Base-by-base conservation (phyloP, 2,329 filamentous ascomycete species). In the Helotiales sp. region DNA sequence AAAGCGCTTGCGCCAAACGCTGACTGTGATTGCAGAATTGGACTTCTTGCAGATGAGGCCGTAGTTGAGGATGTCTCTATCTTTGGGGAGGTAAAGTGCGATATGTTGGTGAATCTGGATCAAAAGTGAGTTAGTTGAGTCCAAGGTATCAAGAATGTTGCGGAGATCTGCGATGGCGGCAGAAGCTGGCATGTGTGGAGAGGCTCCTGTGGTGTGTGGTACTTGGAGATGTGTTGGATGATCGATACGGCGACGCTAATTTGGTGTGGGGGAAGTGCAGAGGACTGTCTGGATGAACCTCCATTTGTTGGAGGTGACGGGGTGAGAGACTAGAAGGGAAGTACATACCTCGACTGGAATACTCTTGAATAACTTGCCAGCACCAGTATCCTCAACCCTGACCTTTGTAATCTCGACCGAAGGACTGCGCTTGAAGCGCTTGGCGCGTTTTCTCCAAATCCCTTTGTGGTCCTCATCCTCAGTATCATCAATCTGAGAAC, bases 1-100 rank as follows among this genome's bases (percentile, higher is more conserved):
- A 70, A 83, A 86, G 20, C 76, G 78, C 43, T 73, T 69, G 40
- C 81, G 80, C 84, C 84, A 87, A 72, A 85, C 82, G 6, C 79
- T 81, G 26, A 70, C 64, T 10, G 77, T 71, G 62, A 85, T 74
- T 6, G 81, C 78, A 69, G 77, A 63, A 37, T 77, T 73, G 0
- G 80, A 80, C 3, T 70, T 71, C 7, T 71, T 74, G 75, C 83
- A 85, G 22, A 80, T 70, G 1, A 72, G 64, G 6, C 77, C 74
- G 71, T 81, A 85, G 61, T 70, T 77, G 26, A 73, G 71, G 15
- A 86, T 72, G 68, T 86, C 83, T 20, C 72, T 70, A 71, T 86
- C 83, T 7, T 55, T 47, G 6, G 70, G 64, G 11, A 78, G 65
- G 61, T 55, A 74, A 3, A 40, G 52, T 17, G 69, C 69, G 22